Evolutionary conservation across 192 early-diverging fungal genomes (phyloP).

Genomic region (Coemansia sp.): DNA sequence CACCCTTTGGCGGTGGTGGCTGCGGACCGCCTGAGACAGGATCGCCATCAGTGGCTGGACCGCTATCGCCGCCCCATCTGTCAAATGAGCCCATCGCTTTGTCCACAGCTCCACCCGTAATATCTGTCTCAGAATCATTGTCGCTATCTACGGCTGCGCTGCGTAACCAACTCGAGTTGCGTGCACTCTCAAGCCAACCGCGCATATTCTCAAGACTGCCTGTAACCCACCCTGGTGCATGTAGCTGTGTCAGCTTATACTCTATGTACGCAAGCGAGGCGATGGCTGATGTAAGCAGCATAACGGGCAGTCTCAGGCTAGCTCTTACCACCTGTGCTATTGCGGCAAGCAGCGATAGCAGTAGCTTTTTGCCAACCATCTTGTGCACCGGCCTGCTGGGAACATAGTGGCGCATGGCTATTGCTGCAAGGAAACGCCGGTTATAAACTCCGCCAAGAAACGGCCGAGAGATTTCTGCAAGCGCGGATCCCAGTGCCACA

Average conservation of each 20-base stretch:
- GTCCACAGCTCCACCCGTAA: conserved; percentile 11
- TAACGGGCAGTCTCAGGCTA: conserved; percentile 38
- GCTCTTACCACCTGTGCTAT: conserved; percentile 18
- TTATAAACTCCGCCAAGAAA: conserved; percentile 15
- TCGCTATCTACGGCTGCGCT: conserved; percentile 13
- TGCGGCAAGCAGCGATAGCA: conserved; percentile 28
- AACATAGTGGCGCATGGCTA: conserved; percentile 46
- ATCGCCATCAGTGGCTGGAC: not conserved
- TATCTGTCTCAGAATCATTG: not conserved
- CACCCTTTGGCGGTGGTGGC: conserved; percentile 39
- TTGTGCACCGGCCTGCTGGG: conserved; percentile 29
- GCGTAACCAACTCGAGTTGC: conserved; percentile 35
- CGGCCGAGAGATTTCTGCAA: conserved; percentile 10
- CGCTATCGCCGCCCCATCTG: conserved; percentile 21
- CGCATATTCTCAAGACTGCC: conserved; percentile 34
- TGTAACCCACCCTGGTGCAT: conserved; percentile 46
- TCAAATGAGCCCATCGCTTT: conserved; percentile 23
- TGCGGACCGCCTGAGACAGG: not conserved
- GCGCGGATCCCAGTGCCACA: conserved; percentile 3
- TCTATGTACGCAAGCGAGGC: conserved; percentile 47
- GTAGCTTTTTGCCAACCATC: conserved; percentile 21
- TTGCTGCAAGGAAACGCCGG: conserved; percentile 37
- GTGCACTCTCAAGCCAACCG: conserved; percentile 44
- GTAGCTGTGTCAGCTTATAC: conserved; percentile 50
- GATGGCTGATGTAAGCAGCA: conserved; percentile 43